These are phyloP conservation scores for Fremontodendron californicum DNA, from an alignment of 345 rosid genomes.

Conservation along the genomic window DNA sequence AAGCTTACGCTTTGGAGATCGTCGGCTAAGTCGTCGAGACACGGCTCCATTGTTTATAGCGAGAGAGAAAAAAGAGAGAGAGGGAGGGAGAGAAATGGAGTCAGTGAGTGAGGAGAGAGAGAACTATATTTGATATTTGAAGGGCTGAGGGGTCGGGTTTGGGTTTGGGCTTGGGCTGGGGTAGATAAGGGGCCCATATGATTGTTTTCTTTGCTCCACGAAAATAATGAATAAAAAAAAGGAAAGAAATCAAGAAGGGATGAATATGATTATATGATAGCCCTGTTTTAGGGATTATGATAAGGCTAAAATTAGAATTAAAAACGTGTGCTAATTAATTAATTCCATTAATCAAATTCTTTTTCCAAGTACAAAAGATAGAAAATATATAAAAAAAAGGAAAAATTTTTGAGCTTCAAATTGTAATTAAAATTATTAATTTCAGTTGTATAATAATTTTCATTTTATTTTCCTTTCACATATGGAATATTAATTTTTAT, in stretches of 20 bases:
- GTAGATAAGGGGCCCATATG: background rate
- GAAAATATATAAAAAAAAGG: no score
- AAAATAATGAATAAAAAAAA: background rate
- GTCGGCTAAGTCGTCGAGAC: constrained; percentile 75
- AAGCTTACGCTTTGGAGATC: constrained; percentile 91
- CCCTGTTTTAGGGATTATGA: background rate
- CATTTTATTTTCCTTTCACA: no score
- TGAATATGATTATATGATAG: background rate
- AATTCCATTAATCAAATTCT: background rate
- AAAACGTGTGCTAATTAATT: background rate
- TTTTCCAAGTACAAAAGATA: background rate
- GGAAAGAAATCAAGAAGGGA: background rate
- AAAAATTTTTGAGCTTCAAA: background rate
- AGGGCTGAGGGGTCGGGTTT: constrained; percentile 1
- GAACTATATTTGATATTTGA: background rate
- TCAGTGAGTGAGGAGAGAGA: background rate
- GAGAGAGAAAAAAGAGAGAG: background rate
- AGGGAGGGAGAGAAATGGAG: background rate
- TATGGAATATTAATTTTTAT: no score
- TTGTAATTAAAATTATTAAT: no score
- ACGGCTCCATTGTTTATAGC: constrained; percentile 48
- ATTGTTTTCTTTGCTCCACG: background rate
- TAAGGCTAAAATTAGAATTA: background rate
- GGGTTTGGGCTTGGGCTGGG: background rate
- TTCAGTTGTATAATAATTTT: no score